Evolutionary conservation across 441 rosid genomes (phyloP), one percentile per base, ranked within the genome.

Genomic region (Erodium texanum): DNA sequence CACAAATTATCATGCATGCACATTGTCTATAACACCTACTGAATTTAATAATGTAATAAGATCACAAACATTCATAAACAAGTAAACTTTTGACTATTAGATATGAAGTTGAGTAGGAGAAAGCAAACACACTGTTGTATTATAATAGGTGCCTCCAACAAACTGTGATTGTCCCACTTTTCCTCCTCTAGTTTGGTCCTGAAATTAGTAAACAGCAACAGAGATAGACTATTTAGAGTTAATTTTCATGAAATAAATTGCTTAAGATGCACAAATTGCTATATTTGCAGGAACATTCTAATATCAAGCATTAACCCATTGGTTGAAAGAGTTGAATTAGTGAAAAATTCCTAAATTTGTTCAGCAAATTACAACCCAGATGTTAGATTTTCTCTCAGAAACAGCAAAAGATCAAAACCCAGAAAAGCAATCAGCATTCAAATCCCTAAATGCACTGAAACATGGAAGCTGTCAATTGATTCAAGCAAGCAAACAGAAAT

Each of bases 1-100:
- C n/a, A 2, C 14, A 14, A 5, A 36, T 38, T 5, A 36, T 36
- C 41, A 36, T 36, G 41, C 41, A 5, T 36, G 41, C 41, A 36
- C 9, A 10, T 36, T 36, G 9, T 36, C 0, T 36, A 36, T 5
- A 36, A 10, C 41, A 36, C 41, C 41, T 36, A 36, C 41, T 36
- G 5, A 36, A 36, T 36, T 36, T 36, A 77, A 64, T 48, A 29
- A 68, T 27, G 66, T 68, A 34, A 34, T 34, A 45, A 45, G 52
- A n/a, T 45, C n/a, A 2, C 14, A 14, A 5, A 36, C 9, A 36
- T 36, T 36, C 9, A 10, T 36, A 18, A 59, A 59, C 52, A 45
- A 45, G 3, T 23, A 34, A 59, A 59, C 64, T 59, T 59, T 23
- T 16, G 12, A 59, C 29, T 59, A 8, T 59, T 59, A 23, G 64